These are phyloP conservation scores for Schwanniomyces pseudopolymorphus DNA, from an alignment of 805 yeast genomes.

Conservation along the genomic window DNA sequence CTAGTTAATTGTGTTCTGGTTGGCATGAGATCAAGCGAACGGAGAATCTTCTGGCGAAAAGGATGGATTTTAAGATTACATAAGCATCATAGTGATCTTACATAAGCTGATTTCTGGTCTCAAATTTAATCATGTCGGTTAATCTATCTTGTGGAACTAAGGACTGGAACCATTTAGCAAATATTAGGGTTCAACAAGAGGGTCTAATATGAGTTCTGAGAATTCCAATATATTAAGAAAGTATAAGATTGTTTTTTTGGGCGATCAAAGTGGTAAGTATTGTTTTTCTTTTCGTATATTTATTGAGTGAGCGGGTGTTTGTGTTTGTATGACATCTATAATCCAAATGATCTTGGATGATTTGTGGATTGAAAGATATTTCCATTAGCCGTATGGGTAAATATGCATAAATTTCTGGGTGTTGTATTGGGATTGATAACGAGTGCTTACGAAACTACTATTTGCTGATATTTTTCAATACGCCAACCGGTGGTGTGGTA, in stretches of 20 bases:
- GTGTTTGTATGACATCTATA: background rate
- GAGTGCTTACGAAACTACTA: too few relatives aligned
- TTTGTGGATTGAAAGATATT: background rate
- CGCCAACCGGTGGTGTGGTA: too few relatives aligned
- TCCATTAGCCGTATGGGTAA: too few relatives aligned
- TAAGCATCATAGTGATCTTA: background rate
- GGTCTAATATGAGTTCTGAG: conserved; percentile 20
- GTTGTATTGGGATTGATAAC: too few relatives aligned
- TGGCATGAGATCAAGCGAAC: background rate
- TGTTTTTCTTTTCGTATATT: background rate
- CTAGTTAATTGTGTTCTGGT: background rate
- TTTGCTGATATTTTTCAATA: too few relatives aligned
- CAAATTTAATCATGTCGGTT: background rate
- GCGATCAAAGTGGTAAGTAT: conserved; percentile 83
- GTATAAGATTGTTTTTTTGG: conserved; percentile 89
- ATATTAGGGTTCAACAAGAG: background rate
- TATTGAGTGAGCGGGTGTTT: background rate
- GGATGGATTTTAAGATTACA: background rate
- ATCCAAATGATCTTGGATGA: background rate
- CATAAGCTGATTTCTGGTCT: background rate
- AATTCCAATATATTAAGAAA: conserved; percentile 50
- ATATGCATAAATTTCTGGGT: too few relatives aligned
- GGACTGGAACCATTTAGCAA: background rate
- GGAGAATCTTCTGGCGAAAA: too few relatives aligned
- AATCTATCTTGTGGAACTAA: background rate